These are phyloP conservation scores for Drosera spatulata DNA, from an alignment of 179 eudicot species.

Conservation along the genomic window DNA sequence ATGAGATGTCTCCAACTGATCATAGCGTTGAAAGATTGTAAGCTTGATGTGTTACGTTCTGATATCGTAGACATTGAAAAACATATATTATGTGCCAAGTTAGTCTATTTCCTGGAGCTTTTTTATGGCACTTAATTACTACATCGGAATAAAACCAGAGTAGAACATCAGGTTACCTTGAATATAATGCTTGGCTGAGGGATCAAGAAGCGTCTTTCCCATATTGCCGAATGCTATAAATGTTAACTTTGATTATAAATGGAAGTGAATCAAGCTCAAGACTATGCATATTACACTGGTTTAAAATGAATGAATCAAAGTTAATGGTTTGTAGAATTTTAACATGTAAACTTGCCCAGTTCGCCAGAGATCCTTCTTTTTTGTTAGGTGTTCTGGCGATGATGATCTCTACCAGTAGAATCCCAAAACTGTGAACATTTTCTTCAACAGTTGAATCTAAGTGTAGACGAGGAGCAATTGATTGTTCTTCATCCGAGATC, in stretches of 20 bases:
- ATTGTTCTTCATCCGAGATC: constrained; percentile 33
- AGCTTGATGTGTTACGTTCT: no score
- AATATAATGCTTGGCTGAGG: constrained; percentile 20
- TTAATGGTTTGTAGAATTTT: background rate
- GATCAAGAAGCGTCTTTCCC: constrained; percentile 38
- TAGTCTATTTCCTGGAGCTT: no score
- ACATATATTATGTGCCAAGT: no score
- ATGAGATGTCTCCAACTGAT: constrained; percentile 65
- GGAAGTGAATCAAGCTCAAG: no score
- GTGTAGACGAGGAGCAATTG: constrained; percentile 27
- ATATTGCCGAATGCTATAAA: constrained; percentile 74
- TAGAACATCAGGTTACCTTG: no score
- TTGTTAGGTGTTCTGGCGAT: constrained; percentile 51
- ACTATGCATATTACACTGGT: no score
- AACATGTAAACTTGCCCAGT: constrained; percentile 16
- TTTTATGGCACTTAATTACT: no score
- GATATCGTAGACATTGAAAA: no score
- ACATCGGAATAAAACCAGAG: no score
- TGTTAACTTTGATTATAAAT: constrained; percentile 15
- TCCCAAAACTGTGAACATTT: constrained; percentile 61
- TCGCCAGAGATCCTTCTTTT: constrained; percentile 34
- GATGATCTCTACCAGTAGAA: constrained; percentile 62
- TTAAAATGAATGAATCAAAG: no score
- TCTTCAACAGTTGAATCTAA: constrained; percentile 45
- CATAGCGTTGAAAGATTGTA: constrained; percentile 21